These are phyloP conservation scores for Aspergillus tanneri DNA, from an alignment of 2,329 filamentous ascomycete genomes.

Conservation along the genomic window DNA sequence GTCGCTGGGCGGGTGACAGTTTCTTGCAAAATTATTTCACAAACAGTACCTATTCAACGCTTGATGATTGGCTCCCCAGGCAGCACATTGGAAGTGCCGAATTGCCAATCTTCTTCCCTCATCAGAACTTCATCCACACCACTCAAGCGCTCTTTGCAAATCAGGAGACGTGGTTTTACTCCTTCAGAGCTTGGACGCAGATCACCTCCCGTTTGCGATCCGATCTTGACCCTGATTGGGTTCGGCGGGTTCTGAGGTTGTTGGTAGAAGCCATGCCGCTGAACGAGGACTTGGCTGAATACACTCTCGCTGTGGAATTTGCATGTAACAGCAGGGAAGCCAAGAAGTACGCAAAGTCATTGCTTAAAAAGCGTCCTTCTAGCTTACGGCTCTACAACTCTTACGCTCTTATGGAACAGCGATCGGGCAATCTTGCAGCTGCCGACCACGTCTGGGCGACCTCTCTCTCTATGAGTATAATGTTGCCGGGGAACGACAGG, in stretches of 20 bases:
- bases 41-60: constrained; percentile 24
- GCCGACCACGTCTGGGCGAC: constrained; percentile 66
- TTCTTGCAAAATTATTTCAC: constrained; percentile 51
- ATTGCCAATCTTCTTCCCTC: constrained; percentile 36
- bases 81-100: constrained; percentile 8
- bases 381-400: constrained; percentile 72
- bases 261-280: constrained; percentile 49
- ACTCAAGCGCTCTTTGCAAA: constrained; percentile 56
- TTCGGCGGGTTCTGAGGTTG: constrained; percentile 57
- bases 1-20: constrained; percentile 51
- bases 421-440: constrained; percentile 56
- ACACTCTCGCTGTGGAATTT: constrained; percentile 67
- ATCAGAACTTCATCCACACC: constrained; percentile 43
- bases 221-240: constrained; percentile 47
- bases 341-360: constrained; percentile 68
- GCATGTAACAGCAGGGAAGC: constrained; percentile 54
- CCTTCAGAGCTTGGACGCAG: constrained; percentile 34
- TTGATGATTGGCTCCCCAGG: constrained; percentile 31
- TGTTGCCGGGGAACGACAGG: constrained; percentile 36
- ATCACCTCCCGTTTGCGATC: constrained; percentile 29
- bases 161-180: constrained; percentile 49
- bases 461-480: constrained; percentile 60
- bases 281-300: constrained; percentile 62
- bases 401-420: constrained; percentile 71
- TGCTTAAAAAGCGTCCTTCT: constrained; percentile 67